Evolutionary conservation across 257 asterid genomes (phyloP), one percentile per base, ranked within the genome.

Genomic region (Solanum gandarillasii): DNA sequence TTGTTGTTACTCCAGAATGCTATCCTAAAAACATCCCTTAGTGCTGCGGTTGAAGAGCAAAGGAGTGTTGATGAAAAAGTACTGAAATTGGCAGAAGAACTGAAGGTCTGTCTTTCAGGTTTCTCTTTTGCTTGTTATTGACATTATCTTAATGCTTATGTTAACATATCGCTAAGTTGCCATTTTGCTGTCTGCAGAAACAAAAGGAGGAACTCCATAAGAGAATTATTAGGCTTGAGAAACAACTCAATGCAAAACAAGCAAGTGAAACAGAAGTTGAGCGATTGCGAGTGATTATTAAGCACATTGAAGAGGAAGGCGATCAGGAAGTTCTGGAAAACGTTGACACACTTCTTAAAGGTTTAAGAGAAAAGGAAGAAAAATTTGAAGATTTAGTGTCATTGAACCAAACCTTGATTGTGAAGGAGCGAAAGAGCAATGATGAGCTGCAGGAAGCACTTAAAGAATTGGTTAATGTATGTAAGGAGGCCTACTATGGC

Each of bases 381-480:
- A 98, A 96, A 62, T 96, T 92, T 86, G 95, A 90, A 21, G 94
- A 92, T 78, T 72, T 94, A 86, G 93, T 92, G 67, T 79, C 92
- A 60, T 83, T 94, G 86, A 94, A 94, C 92, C 98, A 94, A 87
- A 90, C 94, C 72, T 89, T 95, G 60, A 88, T 96, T n/a, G 91
- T 94, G 72, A 91, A 92, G 92, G 99, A 97, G 89, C 96, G 95
- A 87, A 95, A 90, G 88, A 91, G 93, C 89, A 97, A 95, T 85
- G 95, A 93, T 29, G 98, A 94, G 91, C 92, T 97, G 87, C 99
- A 96, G 90, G 99, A 95, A 29, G 99, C 99, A 32, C 96, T 98
- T 29, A 97, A 94, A 93, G 99, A 95, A 89, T 87, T 97, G 95
- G 86, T 95, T 88, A 93, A 94, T 87, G 99, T 97, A 91, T 94